Evolutionary conservation across 1,284 basidiomycete genomes (phyloP), one percentile per base, ranked within the genome.

Genomic region (Pseudozyma sp.): DNA sequence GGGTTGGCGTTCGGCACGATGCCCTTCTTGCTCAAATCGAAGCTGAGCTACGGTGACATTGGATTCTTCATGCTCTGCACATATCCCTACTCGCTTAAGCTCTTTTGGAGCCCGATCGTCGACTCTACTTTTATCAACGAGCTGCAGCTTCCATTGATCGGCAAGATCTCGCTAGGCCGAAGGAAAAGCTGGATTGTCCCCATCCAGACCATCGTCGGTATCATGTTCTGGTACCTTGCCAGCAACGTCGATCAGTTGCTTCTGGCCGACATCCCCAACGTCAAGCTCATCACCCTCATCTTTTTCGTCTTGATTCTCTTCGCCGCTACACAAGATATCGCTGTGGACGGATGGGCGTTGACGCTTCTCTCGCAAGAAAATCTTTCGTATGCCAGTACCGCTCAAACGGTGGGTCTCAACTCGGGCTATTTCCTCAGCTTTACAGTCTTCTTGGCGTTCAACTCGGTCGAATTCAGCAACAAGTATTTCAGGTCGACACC

Each of bases 131-230:
- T 93, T 85, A 88, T 93, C 76, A 87, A 90, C 47, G 90, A 90
- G 52, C 84, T 80, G 47, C 58, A 70, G 40, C 64, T 80, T 5
- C 72, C 76, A 1, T 34, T 69, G 34, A 35, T 75, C 13, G 65
- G 63, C 21, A 68, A 49, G n/a, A 55, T 83, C 35, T 79, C 74
- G 18, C 71, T 95, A 66, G 97, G 97, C 18, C 90, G 97, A 58
- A 89, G 97, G 72, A 99, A 98, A 86, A 95, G 93, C 67, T 99
- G 97, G 97, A 97, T 99, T 82, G 92, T 99, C 68, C 97, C 97
- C 48, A 96, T 99, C 87, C 97, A 99, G 86, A 85, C 91, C 35
- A 89, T 95, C 72, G 93, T 98, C 49, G 97, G 95, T 31, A 87
- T 90, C 51, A 88, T 94, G 74, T 93, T 99, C 90, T 88, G 95